Evolutionary conservation across 192 early-diverging fungal species (phyloP), one percentile per base, ranked within the genome.

Genomic region (Coemansia javaensis): DNA sequence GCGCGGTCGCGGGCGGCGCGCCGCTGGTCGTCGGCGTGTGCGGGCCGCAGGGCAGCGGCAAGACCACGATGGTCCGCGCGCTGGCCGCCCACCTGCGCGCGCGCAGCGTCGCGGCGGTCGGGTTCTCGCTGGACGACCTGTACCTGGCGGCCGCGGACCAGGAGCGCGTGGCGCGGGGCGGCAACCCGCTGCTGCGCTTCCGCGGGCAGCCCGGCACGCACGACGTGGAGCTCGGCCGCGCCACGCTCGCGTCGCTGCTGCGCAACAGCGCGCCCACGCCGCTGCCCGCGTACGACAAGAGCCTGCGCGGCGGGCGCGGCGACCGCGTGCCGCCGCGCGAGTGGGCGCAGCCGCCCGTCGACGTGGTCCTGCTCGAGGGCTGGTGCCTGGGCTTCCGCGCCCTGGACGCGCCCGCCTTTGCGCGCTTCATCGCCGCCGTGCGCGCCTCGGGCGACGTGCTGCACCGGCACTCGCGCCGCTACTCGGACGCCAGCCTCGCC

Each of bases 131-230:
- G 38, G 94, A 97, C 63, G 94, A 97, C 59, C 64, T 98, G 9
- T 94, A 94, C 53, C 64, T 91, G 16, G 70, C 90, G 0, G 67
- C 77, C 49, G 53, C 57, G 8, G 82, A 88, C n/a, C 93, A 91
- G 53, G 39, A 48, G 7, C 32, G 60, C 2, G 43, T 75, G 33
- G 66, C 66, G 1, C 15, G 31, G 15, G 23, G 40, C 17, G 44
- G 52, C 36, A 94, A 96, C 58, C 80, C 81, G 22, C 67, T 98
- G 13, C 76, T 91, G 21, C 77, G 87, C 47, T 84, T 75, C 44
- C 78, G 95, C 22, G 95, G 95, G 7, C 83, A 89, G 41, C 85
- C 93, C 3, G 94, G 95, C 1, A 93, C 93, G 5, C 93, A 96
- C 53, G 92, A 96, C 59, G 24, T 92, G 6, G 34, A 43, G 13